These are phyloP conservation scores for Colletotrichum sojae DNA, from an alignment of 2,329 filamentous ascomycete genomes.

Conservation along the genomic window DNA sequence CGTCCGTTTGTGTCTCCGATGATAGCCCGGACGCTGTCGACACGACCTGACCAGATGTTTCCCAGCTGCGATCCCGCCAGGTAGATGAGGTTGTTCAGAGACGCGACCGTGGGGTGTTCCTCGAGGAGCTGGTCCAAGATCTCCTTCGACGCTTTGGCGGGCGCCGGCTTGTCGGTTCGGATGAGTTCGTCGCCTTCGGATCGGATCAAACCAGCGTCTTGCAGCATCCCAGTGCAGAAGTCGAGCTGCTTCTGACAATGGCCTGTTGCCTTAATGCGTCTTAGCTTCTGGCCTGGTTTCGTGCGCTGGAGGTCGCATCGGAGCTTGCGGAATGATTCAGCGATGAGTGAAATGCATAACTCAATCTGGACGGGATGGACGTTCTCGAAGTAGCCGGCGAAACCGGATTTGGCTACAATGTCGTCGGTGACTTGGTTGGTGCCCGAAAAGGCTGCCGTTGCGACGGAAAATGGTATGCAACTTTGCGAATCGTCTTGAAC, in stretches of 20 bases:
- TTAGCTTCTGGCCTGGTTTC: constrained; percentile 12
- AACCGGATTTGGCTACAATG: constrained; percentile 22
- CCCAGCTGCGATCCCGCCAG: constrained; percentile 19
- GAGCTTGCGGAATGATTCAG: constrained; percentile 25
- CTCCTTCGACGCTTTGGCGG: background rate
- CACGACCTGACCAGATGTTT: constrained; percentile 21
- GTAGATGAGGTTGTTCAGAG: constrained; percentile 17
- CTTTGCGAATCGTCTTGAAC: background rate
- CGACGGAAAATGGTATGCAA: background rate
- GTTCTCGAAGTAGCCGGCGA: constrained; percentile 18
- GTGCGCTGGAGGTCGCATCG: constrained; percentile 22
- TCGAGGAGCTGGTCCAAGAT: constrained; percentile 4
- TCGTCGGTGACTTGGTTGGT: constrained; percentile 13
- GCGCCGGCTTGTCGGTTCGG: background rate
- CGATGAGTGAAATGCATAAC: constrained; percentile 5
- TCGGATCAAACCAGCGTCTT: constrained; percentile 12
- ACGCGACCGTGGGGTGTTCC: constrained; percentile 12
- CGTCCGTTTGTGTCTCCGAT: constrained; percentile 24
- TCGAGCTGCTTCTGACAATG: constrained; percentile 23
- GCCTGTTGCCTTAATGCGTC: constrained; percentile 6
- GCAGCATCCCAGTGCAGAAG: constrained; percentile 22
- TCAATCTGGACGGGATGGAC: constrained; percentile 16
- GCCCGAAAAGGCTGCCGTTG: background rate
- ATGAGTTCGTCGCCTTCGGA: background rate
- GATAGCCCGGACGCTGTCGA: constrained; percentile 23